Base-by-base conservation (phyloP, 148 eudicot species). In the Spergularia bocconei region DNA sequence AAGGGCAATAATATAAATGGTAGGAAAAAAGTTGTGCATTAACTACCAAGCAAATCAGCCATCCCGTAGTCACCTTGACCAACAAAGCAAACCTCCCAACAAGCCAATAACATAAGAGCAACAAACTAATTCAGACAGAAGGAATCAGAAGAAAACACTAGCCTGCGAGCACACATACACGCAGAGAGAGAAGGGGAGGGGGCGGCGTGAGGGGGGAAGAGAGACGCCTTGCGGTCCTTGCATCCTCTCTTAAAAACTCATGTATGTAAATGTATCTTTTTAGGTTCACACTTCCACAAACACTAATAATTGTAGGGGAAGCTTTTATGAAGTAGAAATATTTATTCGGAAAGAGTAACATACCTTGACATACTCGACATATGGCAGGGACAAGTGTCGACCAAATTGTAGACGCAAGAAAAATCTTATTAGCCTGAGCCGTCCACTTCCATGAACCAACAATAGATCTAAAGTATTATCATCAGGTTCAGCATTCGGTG, bases 351-450 rank as follows among this genome's bases (percentile, higher is more conserved):
- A 23, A 20, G 58, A 55, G 23, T 16, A 57, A 50, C 73, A 74
- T 95, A 95, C 98, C 97, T 92, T 95, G 47, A 95, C 82, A 85
- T 92, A 90, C 73, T 95, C 99, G 44, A 95, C 99, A 82, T 92
- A 95, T 14, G 96, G 96, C 83, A 95, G 86, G 63, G 97, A 81
- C 72, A 95, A 86, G 80, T 95, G 99, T 63, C 84, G 87, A 69
- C 99, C 97, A 81, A 87, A 81, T 73, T 95, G 99, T 71, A 95
- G 77, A 63, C 67, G 84, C 84, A 90, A 71, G 79, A 95, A 90
- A 80, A 95, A 95, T 70, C 91, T 85, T 75, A 95, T 67, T 79
- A 92, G 84, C 84, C 87, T 88, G 33, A 95, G 79, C 72, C 97
- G 72, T 54, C 97, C 99, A 84, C 86, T 88, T 77, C 97, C 96